These are phyloP conservation scores for Fraxinus quadrangulata DNA, from an alignment of 257 asterid genomes.

Conservation along the genomic window DNA sequence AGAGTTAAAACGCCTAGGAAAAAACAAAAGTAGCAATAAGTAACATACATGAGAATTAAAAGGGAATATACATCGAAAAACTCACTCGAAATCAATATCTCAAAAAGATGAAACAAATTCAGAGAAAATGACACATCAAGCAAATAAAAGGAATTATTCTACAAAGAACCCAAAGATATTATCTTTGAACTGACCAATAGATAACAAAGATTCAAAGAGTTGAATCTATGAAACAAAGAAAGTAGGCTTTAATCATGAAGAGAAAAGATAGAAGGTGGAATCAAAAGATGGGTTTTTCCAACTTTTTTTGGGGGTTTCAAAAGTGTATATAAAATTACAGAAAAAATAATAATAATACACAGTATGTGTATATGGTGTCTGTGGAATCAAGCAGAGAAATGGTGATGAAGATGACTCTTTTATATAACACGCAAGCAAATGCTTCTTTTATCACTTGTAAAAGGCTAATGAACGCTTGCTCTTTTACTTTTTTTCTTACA, in stretches of 20 bases:
- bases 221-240: slow-evolving; percentile 38
- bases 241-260: slow-evolving; percentile 43
- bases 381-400: neutral
- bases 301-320: slow-evolving; percentile 11
- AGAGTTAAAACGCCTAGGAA: slow-evolving; percentile 68
- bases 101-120: slow-evolving; percentile 13
- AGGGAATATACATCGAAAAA: slow-evolving; percentile 81
- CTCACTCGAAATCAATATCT: slow-evolving; percentile 63
- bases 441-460: slow-evolving; percentile 83
- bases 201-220: slow-evolving; percentile 22
- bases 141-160: slow-evolving; percentile 19
- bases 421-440: slow-evolving; percentile 81
- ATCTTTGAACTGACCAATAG: slow-evolving; percentile 30
- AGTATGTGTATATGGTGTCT: neutral
- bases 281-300: slow-evolving; percentile 27
- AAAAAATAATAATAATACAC: slow-evolving; percentile 1
- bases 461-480: slow-evolving; percentile 41
- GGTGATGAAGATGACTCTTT: slow-evolving; percentile 58
- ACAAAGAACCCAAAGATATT: slow-evolving; percentile 31
- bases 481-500: slow-evolving; percentile 30
- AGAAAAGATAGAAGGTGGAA: slow-evolving; percentile 31
- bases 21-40: slow-evolving; percentile 58
- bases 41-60: slow-evolving; percentile 55
- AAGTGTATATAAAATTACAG: slow-evolving; percentile 36
- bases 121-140: slow-evolving; percentile 60